phyloP scores from a whole-genome alignment of 2,329 filamentous ascomycete species.

The Botrytis pseudocinerea region DNA sequence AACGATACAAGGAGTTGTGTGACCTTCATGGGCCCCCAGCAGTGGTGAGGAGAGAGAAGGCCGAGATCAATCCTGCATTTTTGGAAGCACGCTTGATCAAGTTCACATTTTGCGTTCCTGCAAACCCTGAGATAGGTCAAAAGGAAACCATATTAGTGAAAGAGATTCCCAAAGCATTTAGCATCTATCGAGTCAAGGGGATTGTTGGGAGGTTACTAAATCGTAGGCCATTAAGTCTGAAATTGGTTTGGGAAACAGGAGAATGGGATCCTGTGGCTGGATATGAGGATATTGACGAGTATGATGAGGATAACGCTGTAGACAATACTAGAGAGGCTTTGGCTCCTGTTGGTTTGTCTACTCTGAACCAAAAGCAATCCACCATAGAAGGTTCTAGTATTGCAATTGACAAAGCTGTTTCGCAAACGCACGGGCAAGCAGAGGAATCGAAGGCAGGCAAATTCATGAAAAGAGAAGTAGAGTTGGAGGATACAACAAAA shows the following conservation, averaged over 20 bases:
- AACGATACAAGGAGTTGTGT: slow-evolving; percentile 73
- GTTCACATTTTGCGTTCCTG: slow-evolving; percentile 53
- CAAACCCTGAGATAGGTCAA: slow-evolving; percentile 25
- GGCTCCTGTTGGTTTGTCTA: slow-evolving; percentile 20
- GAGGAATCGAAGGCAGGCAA: slow-evolving; percentile 44
- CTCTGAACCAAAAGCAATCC: slow-evolving; percentile 34
- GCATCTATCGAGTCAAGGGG: slow-evolving; percentile 80
- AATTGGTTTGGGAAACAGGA: slow-evolving; percentile 82
- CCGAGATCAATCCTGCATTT: slow-evolving; percentile 71
- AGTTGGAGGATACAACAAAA: slow-evolving; percentile 76
- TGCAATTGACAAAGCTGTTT: not conserved
- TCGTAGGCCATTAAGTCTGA: slow-evolving; percentile 62
- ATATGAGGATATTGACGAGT: slow-evolving; percentile 59
- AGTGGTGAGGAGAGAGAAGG: slow-evolving; percentile 51
- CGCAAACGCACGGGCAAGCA: not conserved
- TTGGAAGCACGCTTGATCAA: slow-evolving; percentile 75
- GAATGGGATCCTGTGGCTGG: slow-evolving; percentile 80
- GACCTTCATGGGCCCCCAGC: slow-evolving; percentile 71
- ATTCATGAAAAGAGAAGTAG: slow-evolving; percentile 76
- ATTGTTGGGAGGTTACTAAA: slow-evolving; percentile 72
- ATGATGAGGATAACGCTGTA: slow-evolving; percentile 52
- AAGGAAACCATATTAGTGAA: slow-evolving; percentile 31
- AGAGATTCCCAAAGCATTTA: slow-evolving; percentile 71
- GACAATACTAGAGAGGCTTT: slow-evolving; percentile 31
- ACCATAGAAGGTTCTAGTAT: not conserved